These are phyloP conservation scores for Schwanniomyces pseudopolymorphus DNA, from an alignment of 805 yeast species.

Conservation along the genomic window DNA sequence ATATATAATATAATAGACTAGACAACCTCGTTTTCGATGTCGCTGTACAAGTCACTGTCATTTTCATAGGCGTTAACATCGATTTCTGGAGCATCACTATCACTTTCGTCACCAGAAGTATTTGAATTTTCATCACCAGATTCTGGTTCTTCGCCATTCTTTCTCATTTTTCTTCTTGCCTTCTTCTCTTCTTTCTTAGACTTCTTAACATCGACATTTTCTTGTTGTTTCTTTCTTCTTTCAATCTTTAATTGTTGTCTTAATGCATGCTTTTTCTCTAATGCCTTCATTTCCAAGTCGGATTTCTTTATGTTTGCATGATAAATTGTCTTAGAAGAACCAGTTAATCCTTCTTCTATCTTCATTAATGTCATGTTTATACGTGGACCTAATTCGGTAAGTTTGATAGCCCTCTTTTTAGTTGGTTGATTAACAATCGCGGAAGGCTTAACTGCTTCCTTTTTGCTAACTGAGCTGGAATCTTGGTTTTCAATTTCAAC, in stretches of 20 bases:
- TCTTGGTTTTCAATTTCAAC: conserved; percentile 52
- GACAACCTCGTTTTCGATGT: conserved; percentile 17
- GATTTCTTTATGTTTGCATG: conserved; percentile 72
- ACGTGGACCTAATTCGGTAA: conserved; percentile 93
- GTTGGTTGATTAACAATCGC: conserved; percentile 23
- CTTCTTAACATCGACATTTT: conserved; percentile 71
- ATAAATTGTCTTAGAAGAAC: conserved; percentile 83
- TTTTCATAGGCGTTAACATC: conserved; percentile 47
- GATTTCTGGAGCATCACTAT: conserved; percentile 34
- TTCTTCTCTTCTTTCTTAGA: conserved; percentile 73
- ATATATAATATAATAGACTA: neutral
- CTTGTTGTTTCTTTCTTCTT: conserved; percentile 77
- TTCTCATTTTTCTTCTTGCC: conserved; percentile 60
- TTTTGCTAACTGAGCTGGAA: conserved; percentile 17
- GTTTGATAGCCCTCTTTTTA: conserved; percentile 79
- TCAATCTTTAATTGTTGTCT: conserved; percentile 62
- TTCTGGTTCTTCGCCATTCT: conserved; percentile 28
- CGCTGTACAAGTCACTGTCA: conserved; percentile 51
- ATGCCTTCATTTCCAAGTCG: conserved; percentile 52
- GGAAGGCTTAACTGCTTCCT: conserved; percentile 17
- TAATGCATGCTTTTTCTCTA: conserved; percentile 67
- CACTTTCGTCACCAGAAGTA: conserved; percentile 18
- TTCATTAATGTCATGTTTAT: conserved; percentile 72
- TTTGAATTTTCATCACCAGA: conserved; percentile 20
- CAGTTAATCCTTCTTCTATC: conserved; percentile 84